Conservation (phyloP, 2,329 filamentous ascomycete species). For the Pseudogymnoascus verrucosus region DNA sequence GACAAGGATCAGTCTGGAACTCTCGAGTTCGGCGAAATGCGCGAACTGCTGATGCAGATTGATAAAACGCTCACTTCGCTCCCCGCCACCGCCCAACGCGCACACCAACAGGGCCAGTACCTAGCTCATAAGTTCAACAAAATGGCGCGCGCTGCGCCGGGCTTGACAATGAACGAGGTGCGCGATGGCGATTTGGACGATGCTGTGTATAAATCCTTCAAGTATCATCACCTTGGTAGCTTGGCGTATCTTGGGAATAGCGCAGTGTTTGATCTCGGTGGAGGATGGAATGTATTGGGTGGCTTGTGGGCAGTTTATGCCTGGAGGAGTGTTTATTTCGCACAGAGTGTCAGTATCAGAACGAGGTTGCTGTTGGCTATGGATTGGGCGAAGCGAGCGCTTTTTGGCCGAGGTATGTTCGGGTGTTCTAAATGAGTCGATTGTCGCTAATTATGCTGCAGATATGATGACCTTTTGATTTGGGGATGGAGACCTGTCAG, state of each 20-base stretch:
- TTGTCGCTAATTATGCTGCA: background rate
- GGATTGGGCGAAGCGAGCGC: conserved; percentile 95
- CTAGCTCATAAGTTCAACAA: conserved; percentile 92
- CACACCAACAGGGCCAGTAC: conserved; percentile 92
- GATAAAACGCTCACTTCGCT: conserved; percentile 91
- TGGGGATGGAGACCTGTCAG: background rate
- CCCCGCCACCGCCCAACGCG: conserved; percentile 90
- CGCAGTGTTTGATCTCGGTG: conserved; percentile 82
- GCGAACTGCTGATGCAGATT: conserved; percentile 82
- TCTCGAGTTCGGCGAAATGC: conserved; percentile 86
- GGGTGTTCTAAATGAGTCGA: background rate
- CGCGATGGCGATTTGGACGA: conserved; percentile 86
- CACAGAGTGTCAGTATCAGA: conserved; percentile 88
- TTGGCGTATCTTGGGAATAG: conserved; percentile 95
- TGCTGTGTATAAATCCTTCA: conserved; percentile 86
- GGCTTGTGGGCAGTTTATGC: conserved; percentile 90
- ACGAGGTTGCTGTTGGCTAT: conserved; percentile 86
- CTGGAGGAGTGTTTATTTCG: conserved; percentile 95
- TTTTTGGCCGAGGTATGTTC: conserved; percentile 79
- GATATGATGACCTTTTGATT: conserved; percentile 7
- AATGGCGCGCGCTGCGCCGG: conserved; percentile 68
- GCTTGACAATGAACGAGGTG: conserved; percentile 70
- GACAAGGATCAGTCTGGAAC: conserved; percentile 91
- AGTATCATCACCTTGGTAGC: conserved; percentile 86
- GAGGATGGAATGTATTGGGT: conserved; percentile 69